Conservation (phyloP, 495 filamentous ascomycete genomes). For the Aspergillus taichungensis region DNA sequence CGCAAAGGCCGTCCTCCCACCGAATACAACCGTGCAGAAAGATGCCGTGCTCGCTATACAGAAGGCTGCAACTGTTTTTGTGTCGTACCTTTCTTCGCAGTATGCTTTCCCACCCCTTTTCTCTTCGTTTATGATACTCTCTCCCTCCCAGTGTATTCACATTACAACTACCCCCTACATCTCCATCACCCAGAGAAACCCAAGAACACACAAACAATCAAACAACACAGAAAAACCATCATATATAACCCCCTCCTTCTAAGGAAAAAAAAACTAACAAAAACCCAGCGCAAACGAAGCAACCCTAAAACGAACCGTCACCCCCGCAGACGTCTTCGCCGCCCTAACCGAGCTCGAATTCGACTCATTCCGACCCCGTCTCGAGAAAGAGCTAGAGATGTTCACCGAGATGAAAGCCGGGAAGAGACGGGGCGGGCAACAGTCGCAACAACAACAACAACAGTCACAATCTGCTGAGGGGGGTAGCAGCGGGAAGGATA, state of each 20-base stretch:
- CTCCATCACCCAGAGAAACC: background rate
- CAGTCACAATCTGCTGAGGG: slow-evolving; percentile 7
- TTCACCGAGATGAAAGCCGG: slow-evolving; percentile 56
- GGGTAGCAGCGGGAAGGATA: slow-evolving; percentile 26
- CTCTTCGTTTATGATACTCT: background rate
- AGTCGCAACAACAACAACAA: slow-evolving; percentile 3
- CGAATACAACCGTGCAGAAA: slow-evolving; percentile 89
- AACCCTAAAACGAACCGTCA: slow-evolving; percentile 75
- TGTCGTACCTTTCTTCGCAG: slow-evolving; percentile 80
- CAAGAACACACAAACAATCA: background rate
- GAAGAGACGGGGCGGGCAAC: slow-evolving; percentile 56
- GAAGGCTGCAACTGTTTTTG: slow-evolving; percentile 90
- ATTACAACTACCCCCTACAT: background rate
- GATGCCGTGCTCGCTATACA: slow-evolving; percentile 86
- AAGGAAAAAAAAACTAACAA: background rate
- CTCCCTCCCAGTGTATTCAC: background rate
- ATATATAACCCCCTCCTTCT: background rate
- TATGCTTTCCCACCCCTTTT: slow-evolving; percentile 36
- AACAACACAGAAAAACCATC: background rate
- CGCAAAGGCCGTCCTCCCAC: slow-evolving; percentile 92
- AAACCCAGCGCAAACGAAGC: slow-evolving; percentile 69
- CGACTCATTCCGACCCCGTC: slow-evolving; percentile 57
- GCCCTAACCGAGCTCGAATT: slow-evolving; percentile 81
- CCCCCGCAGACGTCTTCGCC: slow-evolving; percentile 71
- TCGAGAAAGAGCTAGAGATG: slow-evolving; percentile 50